Evolutionary conservation across 2,329 filamentous ascomycete genomes (phyloP), one percentile per base, ranked within the genome.

Genomic region (Saccharata proteae): DNA sequence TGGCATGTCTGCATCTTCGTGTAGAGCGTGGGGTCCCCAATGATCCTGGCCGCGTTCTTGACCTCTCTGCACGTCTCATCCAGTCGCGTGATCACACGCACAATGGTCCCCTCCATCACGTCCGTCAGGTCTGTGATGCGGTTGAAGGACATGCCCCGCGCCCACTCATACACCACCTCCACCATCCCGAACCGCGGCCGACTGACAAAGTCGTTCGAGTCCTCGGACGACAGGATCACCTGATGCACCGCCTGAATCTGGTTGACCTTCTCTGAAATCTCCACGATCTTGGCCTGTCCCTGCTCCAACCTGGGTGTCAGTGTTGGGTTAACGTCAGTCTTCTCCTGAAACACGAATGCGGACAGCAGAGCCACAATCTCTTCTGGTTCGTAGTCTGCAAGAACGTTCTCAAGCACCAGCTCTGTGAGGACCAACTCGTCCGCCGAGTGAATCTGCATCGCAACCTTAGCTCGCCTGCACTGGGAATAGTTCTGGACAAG

Each of bases 121-220:
- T 96, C 88, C 6, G 90, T 98, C 50, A 98, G 61, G 43, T 88
- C 81, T 0, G 88, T 96, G 43, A 98, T 98, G 42, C 90, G 88
- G 59, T 92, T 93, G 67, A 98, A 98, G 31, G 82, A 88, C 84
- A 96, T 96, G 16, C 90, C 90, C 29, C 84, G 69, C 7, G 90
- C 90, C 90, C 90, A 98, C 57, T 98, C 90, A 53, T 96, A 94
- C 19, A 98, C 92, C 0, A 98, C 90, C 57, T 98, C 90, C 52
- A 93, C 85, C 34, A 98, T 70, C 1, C 88, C 90, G 51, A 98
- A 98, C 7, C 88, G 72, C 2, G 86, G 84, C 33, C 78, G 71
- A 37, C 76, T 84, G 20, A 82, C 80, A 49, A 94, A 94, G 55
- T 96, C 88, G 47, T 92, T 93, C 36, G 78, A 80, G 51, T 94